Base-by-base conservation (phyloP, 108 stramenopile species). In the Conticribra weissflogii region DNA sequence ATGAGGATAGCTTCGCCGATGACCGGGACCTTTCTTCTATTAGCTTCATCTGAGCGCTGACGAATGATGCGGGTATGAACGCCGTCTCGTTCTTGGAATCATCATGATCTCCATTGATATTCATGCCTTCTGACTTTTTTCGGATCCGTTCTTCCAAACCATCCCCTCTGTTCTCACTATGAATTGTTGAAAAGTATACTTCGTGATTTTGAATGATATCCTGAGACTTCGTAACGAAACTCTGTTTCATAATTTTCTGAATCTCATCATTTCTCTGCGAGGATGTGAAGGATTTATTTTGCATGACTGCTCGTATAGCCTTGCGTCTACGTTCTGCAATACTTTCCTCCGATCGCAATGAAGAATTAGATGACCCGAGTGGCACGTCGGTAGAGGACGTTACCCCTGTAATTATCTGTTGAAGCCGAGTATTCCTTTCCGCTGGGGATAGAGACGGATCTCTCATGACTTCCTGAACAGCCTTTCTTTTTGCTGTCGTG, bases 151-250 rank as follows among this genome's bases (percentile, higher is more conserved):
- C 2, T 49, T 1, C 65, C 31, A 21, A 21, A 24, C 23, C 63
- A 44, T 57, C 63, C 23, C 45, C 55, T 59, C 32, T 5, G 41
- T 68, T 57, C 4, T 54, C 67, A 32, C 33, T 54, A 19, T 68
- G 5, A 41, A 41, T 41, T 5, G 36, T 41, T 9, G 36, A 41
- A 41, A 41, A 41, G 12, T 41, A 41, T 12, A 41, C 36, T 12
- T 5, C 36, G 12, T 41, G 36, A 9, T 5, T 41, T 41, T 41
- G 36, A 9, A 12, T 5, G 12, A 9, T 12, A 41, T 41, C 12
- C 12, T 41, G 5, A 12, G 36, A 41, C 12, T 5, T 12, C 5
- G 5, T 12, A 41, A 9, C 36, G 12, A 41, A 41, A 41, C 12
- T 41, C 36, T 12, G 8, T 9, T 9, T 12, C 36, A 41, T 41